Percentiles rank a stretch among this genome's conserved stretches.
Conservation (phyloP, 1,284 basidiomycete species). For the Grifola frondosa region DNA sequence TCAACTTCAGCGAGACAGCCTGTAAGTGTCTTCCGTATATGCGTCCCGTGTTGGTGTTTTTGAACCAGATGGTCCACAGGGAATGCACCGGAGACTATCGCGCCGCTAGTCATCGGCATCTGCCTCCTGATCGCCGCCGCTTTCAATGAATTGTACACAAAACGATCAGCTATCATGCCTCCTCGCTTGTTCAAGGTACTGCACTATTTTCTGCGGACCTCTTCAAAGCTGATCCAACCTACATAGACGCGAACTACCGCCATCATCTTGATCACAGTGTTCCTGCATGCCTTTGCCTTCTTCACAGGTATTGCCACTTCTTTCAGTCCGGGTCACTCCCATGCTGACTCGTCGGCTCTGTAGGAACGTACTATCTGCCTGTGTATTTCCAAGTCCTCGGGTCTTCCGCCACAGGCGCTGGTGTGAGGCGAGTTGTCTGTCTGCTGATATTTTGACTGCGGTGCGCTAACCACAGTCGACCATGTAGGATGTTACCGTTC, state of each 20-base stretch:
- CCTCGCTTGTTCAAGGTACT: slow-evolving; percentile 73
- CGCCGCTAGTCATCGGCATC: slow-evolving; percentile 69
- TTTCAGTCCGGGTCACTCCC: background rate
- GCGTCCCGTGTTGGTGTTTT: background rate
- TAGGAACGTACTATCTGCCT: slow-evolving; percentile 70
- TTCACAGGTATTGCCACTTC: slow-evolving; percentile 43
- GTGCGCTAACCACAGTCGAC: no score
- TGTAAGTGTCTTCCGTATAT: slow-evolving; percentile 42
- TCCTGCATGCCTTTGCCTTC: slow-evolving; percentile 71
- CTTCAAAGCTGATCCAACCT: background rate
- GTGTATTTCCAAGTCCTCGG: slow-evolving; percentile 81
- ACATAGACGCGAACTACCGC: slow-evolving; percentile 70
- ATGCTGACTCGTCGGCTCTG: slow-evolving; percentile 5
- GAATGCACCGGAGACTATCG: slow-evolving; percentile 60
- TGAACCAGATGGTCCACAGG: slow-evolving; percentile 18
- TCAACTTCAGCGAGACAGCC: slow-evolving; percentile 69
- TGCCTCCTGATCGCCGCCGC: slow-evolving; percentile 55
- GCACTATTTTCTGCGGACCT: background rate
- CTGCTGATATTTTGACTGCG: no score
- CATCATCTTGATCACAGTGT: slow-evolving; percentile 58
- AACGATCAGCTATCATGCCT: slow-evolving; percentile 77
- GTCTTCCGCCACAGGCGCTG: slow-evolving; percentile 71
- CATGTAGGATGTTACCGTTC: slow-evolving; percentile 70
- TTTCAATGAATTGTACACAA: slow-evolving; percentile 70
- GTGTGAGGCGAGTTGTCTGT: slow-evolving; percentile 52